Percentiles rank a stretch among this genome's conserved stretches.
Conservation (phyloP, 2,329 filamentous ascomycete genomes). For the Xylariaceae sp. region DNA sequence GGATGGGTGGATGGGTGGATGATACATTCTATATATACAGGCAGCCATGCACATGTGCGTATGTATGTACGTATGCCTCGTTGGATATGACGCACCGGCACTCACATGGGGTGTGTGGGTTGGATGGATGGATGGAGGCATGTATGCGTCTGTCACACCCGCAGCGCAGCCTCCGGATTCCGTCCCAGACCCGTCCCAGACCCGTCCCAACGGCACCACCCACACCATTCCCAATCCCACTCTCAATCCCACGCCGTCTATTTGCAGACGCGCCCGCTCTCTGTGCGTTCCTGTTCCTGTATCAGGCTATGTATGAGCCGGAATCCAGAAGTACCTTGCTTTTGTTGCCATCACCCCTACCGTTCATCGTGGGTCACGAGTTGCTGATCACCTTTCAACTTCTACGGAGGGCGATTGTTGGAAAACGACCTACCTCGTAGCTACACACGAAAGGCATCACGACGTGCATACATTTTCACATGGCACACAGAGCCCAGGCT, state of each 20-base stretch:
- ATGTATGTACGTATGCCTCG: slow-evolving; percentile 8
- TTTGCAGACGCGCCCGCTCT: slow-evolving; percentile 5
- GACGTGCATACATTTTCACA: not conserved
- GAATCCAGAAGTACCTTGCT: not conserved
- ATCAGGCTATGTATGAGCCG: not conserved
- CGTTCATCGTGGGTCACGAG: too few species aligned
- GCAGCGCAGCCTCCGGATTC: slow-evolving; percentile 13
- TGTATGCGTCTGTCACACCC: slow-evolving; percentile 21
- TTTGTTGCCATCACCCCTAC: not conserved
- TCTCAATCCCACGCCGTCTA: not conserved
- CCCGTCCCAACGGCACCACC: slow-evolving; percentile 21
- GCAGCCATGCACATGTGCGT: not conserved
- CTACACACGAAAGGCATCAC: not conserved
- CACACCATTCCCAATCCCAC: slow-evolving; percentile 8
- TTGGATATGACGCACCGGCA: slow-evolving; percentile 9
- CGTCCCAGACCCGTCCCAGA: too few species aligned
- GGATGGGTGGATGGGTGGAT: slow-evolving; percentile 20
- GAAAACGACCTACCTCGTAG: not conserved
- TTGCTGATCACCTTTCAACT: too few species aligned
- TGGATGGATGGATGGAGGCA: not conserved
- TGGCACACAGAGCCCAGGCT: not conserved
- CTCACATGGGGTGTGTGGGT: slow-evolving; percentile 9
- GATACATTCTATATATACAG: slow-evolving; percentile 4
- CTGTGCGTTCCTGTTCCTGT: not conserved
- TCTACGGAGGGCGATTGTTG: too few species aligned